These are phyloP conservation scores for Cladophialophora chaetospira DNA, from an alignment of 2,329 filamentous ascomycete species.

Conservation along the genomic window DNA sequence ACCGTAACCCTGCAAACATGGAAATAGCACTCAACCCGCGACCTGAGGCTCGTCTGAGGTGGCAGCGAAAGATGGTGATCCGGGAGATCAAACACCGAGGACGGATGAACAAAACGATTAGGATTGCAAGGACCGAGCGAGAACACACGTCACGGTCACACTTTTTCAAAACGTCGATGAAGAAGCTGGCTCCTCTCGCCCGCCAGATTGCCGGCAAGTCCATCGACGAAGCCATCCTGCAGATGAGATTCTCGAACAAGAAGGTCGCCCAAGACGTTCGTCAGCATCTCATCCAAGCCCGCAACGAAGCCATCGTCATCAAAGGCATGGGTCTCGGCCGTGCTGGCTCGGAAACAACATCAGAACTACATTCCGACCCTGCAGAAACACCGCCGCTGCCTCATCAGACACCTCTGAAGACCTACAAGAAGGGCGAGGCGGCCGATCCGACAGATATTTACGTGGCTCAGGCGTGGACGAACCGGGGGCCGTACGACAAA, in stretches of 20 bases:
- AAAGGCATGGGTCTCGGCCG: conserved; percentile 76
- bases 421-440: conserved; percentile 69
- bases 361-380: conserved; percentile 18
- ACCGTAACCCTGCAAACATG: conserved; percentile 57
- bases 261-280: conserved; percentile 79
- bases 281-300: conserved; percentile 77
- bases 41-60: conserved; percentile 69
- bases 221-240: conserved; percentile 87
- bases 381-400: conserved; percentile 28
- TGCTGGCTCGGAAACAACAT: background rate
- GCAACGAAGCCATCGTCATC: conserved; percentile 75
- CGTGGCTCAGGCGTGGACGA: conserved; percentile 90
- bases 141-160: conserved; percentile 64
- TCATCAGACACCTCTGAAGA: conserved; percentile 55
- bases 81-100: conserved; percentile 70
- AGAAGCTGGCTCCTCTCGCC: conserved; percentile 86
- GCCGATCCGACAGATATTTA: conserved; percentile 81
- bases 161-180: conserved; percentile 78
- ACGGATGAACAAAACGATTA: conserved; percentile 65
- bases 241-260: conserved; percentile 97
- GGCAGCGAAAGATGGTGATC: conserved; percentile 83
- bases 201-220: conserved; percentile 90
- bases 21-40: conserved; percentile 72
- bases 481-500: conserved; percentile 66
- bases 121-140: conserved; percentile 67